Percentiles rank a stretch among this genome's conserved stretches.
phyloP scores from a whole-genome alignment of 2,329 filamentous ascomycete species.

The Scytalidium sp. region DNA sequence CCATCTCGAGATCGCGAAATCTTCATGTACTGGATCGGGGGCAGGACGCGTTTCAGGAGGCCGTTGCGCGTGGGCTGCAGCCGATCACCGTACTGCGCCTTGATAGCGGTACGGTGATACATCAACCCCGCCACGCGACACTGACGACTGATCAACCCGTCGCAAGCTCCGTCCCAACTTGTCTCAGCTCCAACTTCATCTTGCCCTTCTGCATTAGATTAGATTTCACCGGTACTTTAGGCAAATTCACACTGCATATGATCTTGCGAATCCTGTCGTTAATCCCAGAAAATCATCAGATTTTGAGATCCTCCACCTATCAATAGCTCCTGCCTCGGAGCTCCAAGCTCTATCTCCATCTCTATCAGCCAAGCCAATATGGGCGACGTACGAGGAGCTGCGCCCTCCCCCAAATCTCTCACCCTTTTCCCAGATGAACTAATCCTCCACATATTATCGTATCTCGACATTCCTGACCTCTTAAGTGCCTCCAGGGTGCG shows the following conservation, averaged over 20 bases:
- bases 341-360: not conserved
- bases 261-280: not conserved
- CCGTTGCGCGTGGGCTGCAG: not conserved
- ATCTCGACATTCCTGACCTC: slow-evolving; percentile 42
- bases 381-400: not conserved
- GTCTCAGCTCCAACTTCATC: not conserved
- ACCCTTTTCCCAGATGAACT: slow-evolving; percentile 35
- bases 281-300: not conserved
- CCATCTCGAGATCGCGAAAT: too few relatives aligned
- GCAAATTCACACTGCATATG: not conserved
- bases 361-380: not conserved
- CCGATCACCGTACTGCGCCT: not conserved
- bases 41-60: not conserved
- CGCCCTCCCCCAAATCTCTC: slow-evolving; percentile 11
- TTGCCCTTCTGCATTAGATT: not conserved
- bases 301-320: not conserved
- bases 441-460: slow-evolving; percentile 39
- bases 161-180: not conserved
- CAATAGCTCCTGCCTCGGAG: not conserved
- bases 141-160: not conserved
- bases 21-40: too few relatives aligned
- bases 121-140: not conserved
- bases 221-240: not conserved
- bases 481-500: slow-evolving; percentile 37
- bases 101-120: not conserved